phyloP scores from a whole-genome alignment of 2,329 filamentous ascomycete genomes.

The Zymoseptoria crescenta region DNA sequence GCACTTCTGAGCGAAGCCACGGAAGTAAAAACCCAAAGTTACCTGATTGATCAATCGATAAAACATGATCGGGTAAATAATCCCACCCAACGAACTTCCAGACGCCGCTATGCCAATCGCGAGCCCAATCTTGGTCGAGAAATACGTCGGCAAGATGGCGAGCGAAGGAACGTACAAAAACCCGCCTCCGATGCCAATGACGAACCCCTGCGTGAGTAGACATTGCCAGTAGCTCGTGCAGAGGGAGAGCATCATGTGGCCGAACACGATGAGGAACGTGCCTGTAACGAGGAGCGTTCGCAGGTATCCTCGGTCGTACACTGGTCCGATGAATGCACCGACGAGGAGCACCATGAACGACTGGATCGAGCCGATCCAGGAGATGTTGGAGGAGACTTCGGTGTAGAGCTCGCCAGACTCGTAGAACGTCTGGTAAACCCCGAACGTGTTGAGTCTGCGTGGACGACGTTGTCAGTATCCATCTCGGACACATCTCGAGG shows the following conservation, averaged over 20 bases:
- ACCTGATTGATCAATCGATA: slow-evolving; percentile 23
- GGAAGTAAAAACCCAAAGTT: not conserved
- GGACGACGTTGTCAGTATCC: not conserved
- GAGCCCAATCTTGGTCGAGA: slow-evolving; percentile 37
- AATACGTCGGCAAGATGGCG: slow-evolving; percentile 43
- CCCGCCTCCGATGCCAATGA: slow-evolving; percentile 41
- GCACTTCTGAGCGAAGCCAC: too few relatives aligned
- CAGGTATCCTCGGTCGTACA: slow-evolving; percentile 45
- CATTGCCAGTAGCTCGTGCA: slow-evolving; percentile 44
- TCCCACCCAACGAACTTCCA: slow-evolving; percentile 35
- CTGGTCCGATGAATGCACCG: slow-evolving; percentile 40
- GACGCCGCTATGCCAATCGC: slow-evolving; percentile 41
- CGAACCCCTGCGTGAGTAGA: slow-evolving; percentile 43
- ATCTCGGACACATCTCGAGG: not conserved
- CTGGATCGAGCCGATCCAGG: slow-evolving; percentile 43
- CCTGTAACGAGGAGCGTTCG: slow-evolving; percentile 36
- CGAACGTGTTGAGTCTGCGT: slow-evolving; percentile 37
- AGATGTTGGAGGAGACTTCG: slow-evolving; percentile 24
- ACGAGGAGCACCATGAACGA: slow-evolving; percentile 41
- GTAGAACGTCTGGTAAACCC: slow-evolving; percentile 44
- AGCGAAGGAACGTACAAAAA: slow-evolving; percentile 39
- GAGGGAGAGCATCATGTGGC: slow-evolving; percentile 46
- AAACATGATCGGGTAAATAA: slow-evolving; percentile 32
- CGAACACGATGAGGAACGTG: slow-evolving; percentile 40
- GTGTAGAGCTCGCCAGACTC: slow-evolving; percentile 33